Evolutionary conservation across 2,329 filamentous ascomycete species (phyloP).

Genomic region (Fonsecaea pedrosoi): DNA sequence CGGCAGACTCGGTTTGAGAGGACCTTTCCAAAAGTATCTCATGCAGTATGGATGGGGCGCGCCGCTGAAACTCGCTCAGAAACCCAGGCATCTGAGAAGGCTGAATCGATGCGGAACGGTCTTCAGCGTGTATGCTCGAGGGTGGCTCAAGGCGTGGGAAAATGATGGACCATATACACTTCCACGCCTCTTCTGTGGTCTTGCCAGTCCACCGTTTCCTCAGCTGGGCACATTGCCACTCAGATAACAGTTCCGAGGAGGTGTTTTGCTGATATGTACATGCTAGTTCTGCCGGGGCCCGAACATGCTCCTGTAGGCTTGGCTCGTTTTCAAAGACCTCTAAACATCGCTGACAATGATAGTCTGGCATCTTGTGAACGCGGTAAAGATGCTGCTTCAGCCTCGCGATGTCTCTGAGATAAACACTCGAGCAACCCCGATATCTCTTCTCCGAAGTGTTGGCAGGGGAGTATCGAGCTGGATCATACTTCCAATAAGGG

Average conservation of each 20-base stretch:
- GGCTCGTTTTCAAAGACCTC: conserved; percentile 7
- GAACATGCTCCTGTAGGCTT: conserved; percentile 11
- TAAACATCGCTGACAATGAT: conserved; percentile 14
- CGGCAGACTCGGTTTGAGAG: conserved; percentile 1
- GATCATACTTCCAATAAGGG: conserved; percentile 8
- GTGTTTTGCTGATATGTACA: conserved; percentile 8
- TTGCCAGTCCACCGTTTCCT: conserved; percentile 13
- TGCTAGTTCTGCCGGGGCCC: conserved; percentile 4
- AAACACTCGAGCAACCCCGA: conserved; percentile 6
- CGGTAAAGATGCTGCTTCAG: conserved; percentile 15
- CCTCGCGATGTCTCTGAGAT: conserved; percentile 6
- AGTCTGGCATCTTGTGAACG: conserved; percentile 9
- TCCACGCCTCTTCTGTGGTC: conserved; percentile 13
- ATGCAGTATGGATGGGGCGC: conserved; percentile 9
- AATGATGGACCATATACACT: conserved; percentile 16
- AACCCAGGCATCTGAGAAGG: conserved; percentile 4
- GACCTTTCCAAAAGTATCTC: conserved; percentile 13
- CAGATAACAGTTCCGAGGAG: conserved; percentile 13
- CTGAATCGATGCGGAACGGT: conserved; percentile 6
- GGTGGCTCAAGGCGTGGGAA: conserved; percentile 11
- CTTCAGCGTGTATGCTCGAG: conserved; percentile 9
- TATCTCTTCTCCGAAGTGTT: conserved; percentile 4
- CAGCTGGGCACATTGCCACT: conserved; percentile 11
- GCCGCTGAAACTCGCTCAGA: conserved; percentile 11
- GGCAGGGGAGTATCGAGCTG: not conserved